These are phyloP conservation scores for Macrotyloma uniflorum DNA, from an alignment of 306 rosid genomes.

Conservation along the genomic window DNA sequence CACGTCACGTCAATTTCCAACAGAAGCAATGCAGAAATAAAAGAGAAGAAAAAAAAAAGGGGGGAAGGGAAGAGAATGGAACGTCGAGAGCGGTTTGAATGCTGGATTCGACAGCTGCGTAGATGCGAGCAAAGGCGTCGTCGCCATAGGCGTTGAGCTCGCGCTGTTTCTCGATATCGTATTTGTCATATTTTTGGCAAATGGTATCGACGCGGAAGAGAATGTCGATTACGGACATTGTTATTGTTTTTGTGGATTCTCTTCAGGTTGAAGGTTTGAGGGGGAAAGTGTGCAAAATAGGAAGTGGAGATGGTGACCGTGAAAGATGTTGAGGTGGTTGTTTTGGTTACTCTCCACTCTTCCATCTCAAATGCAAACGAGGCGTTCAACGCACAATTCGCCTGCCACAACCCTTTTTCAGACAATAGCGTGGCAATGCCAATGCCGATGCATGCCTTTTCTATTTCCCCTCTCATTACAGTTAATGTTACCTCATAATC, in stretches of 20 bases:
- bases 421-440: constrained; percentile 30
- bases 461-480: neutral
- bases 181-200: constrained; percentile 66
- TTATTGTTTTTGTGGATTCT: neutral
- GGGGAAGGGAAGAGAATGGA: neutral
- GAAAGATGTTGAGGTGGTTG: neutral
- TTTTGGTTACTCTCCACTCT: neutral
- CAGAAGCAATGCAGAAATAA: neutral
- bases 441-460: neutral
- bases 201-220: constrained; percentile 77
- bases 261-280: neutral
- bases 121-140: constrained; percentile 68
- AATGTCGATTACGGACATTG: constrained; percentile 75
- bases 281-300: neutral
- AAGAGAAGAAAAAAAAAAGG: neutral
- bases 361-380: constrained; percentile 41
- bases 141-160: constrained; percentile 71
- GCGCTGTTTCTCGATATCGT: constrained; percentile 75
- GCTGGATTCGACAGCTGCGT: constrained; percentile 49
- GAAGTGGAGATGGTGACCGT: neutral
- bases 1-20: neutral
- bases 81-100: constrained; percentile 60
- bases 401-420: neutral
- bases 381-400: constrained; percentile 52
- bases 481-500: neutral